phyloP scores from a whole-genome alignment of 441 rosid species.

The Cnidoscolus chayamansa region DNA sequence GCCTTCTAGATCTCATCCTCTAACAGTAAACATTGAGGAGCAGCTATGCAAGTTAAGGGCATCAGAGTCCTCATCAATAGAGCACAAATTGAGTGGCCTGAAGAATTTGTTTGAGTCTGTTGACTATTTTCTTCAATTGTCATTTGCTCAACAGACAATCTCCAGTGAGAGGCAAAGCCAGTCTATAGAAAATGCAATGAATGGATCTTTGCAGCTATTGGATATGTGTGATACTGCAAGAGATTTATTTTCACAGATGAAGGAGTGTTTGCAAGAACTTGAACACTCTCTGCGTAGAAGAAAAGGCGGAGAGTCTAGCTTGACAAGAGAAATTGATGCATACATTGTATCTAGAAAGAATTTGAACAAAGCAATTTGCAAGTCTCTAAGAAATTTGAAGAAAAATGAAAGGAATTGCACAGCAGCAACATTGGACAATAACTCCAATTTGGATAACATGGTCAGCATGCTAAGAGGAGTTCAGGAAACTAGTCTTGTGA shows the following conservation, averaged over 20 bases:
- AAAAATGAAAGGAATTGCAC: background rate
- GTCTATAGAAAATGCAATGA: slow-evolving; percentile 1
- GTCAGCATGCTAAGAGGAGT: slow-evolving; percentile 24
- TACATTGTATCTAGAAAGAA: background rate
- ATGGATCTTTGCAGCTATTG: slow-evolving; percentile 14
- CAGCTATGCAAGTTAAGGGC: slow-evolving; percentile 8
- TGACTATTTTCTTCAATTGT: slow-evolving; percentile 14
- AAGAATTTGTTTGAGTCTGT: slow-evolving; percentile 7
- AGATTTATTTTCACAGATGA: slow-evolving; percentile 15
- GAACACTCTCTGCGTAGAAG: slow-evolving; percentile 18
- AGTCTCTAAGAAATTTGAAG: slow-evolving; percentile 12
- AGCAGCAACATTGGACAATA: background rate
- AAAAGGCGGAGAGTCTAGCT: background rate
- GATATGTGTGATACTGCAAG: slow-evolving; percentile 12
- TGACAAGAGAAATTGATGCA: slow-evolving; percentile 2
- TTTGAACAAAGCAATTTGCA: slow-evolving; percentile 3
- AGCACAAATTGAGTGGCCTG: slow-evolving; percentile 5
- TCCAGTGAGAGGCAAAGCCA: background rate
- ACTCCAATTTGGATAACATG: background rate
- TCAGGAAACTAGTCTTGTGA: slow-evolving; percentile 19
- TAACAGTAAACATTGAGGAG: background rate
- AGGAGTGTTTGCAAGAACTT: slow-evolving; percentile 9
- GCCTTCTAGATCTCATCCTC: slow-evolving; percentile 16
- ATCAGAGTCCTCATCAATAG: background rate
- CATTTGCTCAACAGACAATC: slow-evolving; percentile 1